Base-by-base conservation (phyloP, 2,329 filamentous ascomycete genomes). In the Cercospora sp. region DNA sequence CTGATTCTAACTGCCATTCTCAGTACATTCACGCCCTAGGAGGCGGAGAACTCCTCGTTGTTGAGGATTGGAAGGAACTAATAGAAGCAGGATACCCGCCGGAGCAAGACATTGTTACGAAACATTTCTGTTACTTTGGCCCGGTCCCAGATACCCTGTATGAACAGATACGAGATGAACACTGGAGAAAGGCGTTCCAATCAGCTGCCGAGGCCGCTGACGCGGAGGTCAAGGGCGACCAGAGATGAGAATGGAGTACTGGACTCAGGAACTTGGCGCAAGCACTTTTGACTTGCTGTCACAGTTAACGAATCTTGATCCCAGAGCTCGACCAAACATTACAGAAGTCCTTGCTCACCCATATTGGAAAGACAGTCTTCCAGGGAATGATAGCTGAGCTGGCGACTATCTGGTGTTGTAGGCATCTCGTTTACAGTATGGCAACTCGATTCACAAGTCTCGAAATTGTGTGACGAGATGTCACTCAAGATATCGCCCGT, bases 1-100 rank as follows among this genome's bases (percentile, higher is more conserved):
- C 33, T 16, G 33, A 39, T 16, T 39, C 33, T 39, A 39, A 39
- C 8, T 39, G 10, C 13, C 33, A 13, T 39, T 39, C 33, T 65
- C 68, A 81, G 79, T 80, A 74, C 71, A 76, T 79, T 72, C 80
- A 78, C 65, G 63, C 70, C 61, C 69, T 80, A 20, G 77, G 77
- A 55, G 75, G 72, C 65, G 72, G 73, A 28, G 77, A 76, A 8
- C 63, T 77, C 10, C 69, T 79, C 66, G 67, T 80, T 48, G 60
- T 79, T 42, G 12, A 57, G 3, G 51, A 57, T 10, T 76, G 76
- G 69, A 59, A 77, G 60, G 72, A 79, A 30, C 71, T 80, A 30
- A 63, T 69, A 67, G 71, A 76, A 67, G 60, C 48, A 33, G 73
- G 72, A 60, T 74, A 78, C 68, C 67, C 60, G 55, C 74, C 75